Evolutionary conservation across 108 stramenopile species (phyloP).

Genomic region (Pseudonitzschia multiseries): DNA sequence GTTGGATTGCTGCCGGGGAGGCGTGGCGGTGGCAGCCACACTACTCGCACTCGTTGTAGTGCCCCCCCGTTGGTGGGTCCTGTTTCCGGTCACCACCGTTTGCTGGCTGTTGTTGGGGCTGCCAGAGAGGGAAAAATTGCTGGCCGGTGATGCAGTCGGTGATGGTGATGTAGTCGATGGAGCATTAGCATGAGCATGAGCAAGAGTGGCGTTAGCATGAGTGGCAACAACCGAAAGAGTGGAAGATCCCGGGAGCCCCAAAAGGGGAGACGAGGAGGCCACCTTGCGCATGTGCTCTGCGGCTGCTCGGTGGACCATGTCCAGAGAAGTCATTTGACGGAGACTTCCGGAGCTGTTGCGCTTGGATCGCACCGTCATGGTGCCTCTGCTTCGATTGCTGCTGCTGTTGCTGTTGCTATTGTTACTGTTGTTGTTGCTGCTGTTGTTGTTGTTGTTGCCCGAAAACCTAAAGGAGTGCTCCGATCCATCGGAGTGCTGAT

Average conservation of each 20-base stretch:
- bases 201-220: too few species aligned
- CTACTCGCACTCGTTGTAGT: too few species aligned
- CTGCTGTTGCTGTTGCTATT: neutral
- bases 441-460: constrained; percentile 1
- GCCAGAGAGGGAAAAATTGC: neutral
- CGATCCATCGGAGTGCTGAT: neutral
- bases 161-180: too few species aligned
- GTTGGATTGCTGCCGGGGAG: constrained; percentile 1
- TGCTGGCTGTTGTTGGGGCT: constrained; percentile 10
- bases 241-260: neutral
- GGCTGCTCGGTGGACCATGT: constrained; percentile 36
- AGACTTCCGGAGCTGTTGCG: neutral
- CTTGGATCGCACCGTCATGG: constrained; percentile 14
- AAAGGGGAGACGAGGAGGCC: constrained; percentile 23
- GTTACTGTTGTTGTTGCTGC: neutral
- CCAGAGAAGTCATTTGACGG: constrained; percentile 24
- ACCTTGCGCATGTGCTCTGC: constrained; percentile 51
- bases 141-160: neutral
- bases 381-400: neutral
- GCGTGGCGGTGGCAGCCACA: too few species aligned
- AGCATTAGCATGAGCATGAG: too few species aligned
- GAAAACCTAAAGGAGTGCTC: constrained; percentile 36
- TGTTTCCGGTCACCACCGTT: constrained; percentile 8
- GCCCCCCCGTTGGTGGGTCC: neutral
- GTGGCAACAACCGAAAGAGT: neutral